Base-by-base conservation (phyloP, 192 early-diverging fungal species). In the Linderina pennispora region DNA sequence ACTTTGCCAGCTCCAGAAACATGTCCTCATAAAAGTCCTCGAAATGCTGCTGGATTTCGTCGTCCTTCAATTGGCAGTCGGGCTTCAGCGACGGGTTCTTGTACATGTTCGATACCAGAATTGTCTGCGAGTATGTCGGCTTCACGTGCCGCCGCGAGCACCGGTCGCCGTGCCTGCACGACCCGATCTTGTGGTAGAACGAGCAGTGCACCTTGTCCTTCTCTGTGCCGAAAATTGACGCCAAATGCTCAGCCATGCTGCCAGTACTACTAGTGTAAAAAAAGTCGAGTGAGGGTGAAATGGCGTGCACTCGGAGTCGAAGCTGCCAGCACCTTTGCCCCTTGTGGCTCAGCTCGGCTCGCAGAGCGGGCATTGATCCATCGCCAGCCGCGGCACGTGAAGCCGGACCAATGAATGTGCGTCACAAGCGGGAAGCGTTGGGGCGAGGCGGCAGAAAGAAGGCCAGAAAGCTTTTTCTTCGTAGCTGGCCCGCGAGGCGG, bases 141-240 rank as follows among this genome's bases (percentile, higher is more conserved):
- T 94, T 92, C 44, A 97, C 89, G 50, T 99, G 97, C 67, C 95
- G 94, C 50, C 94, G 78, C 14, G 91, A 92, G 61, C 97, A 97
- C 40, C 91, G 81, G 55, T 99, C 97, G 40, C 93, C 94, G 56
- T 97, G 94, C 15, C 94, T 78, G 61, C 97, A 99, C 25, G 97
- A 94, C 22, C 97, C 97, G 40, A 97, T 99, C 78, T 99, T 97
- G 80, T 93, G 92, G 81, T 98, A 98, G 58, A 97, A 98, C 34
- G 89, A 91, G 74, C 96, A 98, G 61, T 98, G 92, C 49, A 98
- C 93, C 82, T 91, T 91, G 89, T 96, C 94, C 66, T 94, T 93
- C 56, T 98, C 94, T 15, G 94, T 98, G 31, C 94, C 94, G 65
- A 94, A 98, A 45, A 98, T 98, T 31, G 79, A 82, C 3, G 87